phyloP scores from a whole-genome alignment of 371 early-diverging fungal species.

The Haplosporangium sp. region DNA sequence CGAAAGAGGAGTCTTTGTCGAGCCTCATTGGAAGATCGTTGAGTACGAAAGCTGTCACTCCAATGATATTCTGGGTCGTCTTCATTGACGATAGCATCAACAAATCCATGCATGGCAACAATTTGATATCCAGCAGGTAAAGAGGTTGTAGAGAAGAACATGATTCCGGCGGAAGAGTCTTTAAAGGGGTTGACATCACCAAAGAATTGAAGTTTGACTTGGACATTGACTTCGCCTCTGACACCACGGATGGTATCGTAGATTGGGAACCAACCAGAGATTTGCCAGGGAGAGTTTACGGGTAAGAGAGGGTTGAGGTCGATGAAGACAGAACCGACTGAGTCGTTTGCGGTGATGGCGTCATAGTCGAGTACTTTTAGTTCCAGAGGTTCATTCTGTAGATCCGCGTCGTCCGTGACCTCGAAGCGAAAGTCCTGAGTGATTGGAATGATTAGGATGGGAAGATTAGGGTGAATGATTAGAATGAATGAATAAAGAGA shows the following conservation, averaged over 20 bases:
- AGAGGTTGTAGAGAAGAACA: slow-evolving; percentile 68
- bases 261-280: slow-evolving; percentile 84
- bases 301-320: slow-evolving; percentile 79
- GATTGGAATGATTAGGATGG: not conserved
- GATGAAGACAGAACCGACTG: slow-evolving; percentile 77
- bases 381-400: slow-evolving; percentile 83
- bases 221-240: slow-evolving; percentile 77
- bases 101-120: slow-evolving; percentile 67
- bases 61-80: slow-evolving; percentile 84
- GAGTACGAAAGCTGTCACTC: slow-evolving; percentile 76
- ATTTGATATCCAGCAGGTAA: slow-evolving; percentile 63
- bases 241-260: slow-evolving; percentile 73
- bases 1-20: slow-evolving; percentile 72
- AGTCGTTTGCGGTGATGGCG: slow-evolving; percentile 80
- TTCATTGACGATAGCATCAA: slow-evolving; percentile 69
- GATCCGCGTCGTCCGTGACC: slow-evolving; percentile 75
- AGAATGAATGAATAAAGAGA: no score
- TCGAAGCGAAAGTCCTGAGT: slow-evolving; percentile 66
- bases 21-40: slow-evolving; percentile 78
- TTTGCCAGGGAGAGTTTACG: slow-evolving; percentile 59
- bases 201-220: slow-evolving; percentile 78
- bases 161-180: slow-evolving; percentile 73
- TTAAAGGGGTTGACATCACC: slow-evolving; percentile 77
- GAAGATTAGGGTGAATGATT: not conserved
- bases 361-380: slow-evolving; percentile 83